phyloP scores from a whole-genome alignment of 1,284 basidiomycete genomes.

The Peniophora sp. region DNA sequence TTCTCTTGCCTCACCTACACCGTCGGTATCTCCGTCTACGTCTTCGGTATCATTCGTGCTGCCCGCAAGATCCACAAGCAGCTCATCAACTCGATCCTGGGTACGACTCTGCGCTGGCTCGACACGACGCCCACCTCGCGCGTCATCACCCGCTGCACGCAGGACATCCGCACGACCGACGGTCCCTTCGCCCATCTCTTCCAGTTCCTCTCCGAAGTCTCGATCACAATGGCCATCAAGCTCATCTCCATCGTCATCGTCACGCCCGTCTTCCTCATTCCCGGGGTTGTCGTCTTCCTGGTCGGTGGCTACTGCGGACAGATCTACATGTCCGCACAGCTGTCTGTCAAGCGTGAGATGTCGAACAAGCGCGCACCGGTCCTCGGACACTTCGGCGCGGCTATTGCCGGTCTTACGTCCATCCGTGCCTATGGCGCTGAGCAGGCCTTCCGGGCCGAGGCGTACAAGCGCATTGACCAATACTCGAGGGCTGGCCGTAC shows the following conservation, averaged over 20 bases:
- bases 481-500: conserved; percentile 38
- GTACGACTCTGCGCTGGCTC: conserved; percentile 39
- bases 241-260: conserved; percentile 37
- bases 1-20: conserved; percentile 19
- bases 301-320: conserved; percentile 40
- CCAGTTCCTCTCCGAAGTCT: conserved; percentile 19
- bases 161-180: conserved; percentile 40
- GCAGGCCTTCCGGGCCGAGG: conserved; percentile 35
- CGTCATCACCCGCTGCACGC: conserved; percentile 51
- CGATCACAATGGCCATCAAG: conserved; percentile 28
- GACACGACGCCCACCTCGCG: conserved; percentile 44
- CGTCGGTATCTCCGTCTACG: conserved; percentile 23
- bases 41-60: conserved; percentile 38
- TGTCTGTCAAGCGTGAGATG: conserved; percentile 74
- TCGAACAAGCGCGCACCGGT: conserved; percentile 62
- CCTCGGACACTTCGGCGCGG: conserved; percentile 63
- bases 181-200: conserved; percentile 19
- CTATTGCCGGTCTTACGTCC: conserved; percentile 57
- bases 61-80: conserved; percentile 47
- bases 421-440: conserved; percentile 56
- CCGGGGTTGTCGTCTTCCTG: conserved; percentile 30
- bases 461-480: conserved; percentile 35
- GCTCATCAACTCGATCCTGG: conserved; percentile 50
- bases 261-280: conserved; percentile 35
- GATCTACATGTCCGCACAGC: conserved; percentile 63